Percentiles rank a stretch among this genome's conserved stretches.
phyloP scores from a whole-genome alignment of 805 yeast species.

The Candida koratica region DNA sequence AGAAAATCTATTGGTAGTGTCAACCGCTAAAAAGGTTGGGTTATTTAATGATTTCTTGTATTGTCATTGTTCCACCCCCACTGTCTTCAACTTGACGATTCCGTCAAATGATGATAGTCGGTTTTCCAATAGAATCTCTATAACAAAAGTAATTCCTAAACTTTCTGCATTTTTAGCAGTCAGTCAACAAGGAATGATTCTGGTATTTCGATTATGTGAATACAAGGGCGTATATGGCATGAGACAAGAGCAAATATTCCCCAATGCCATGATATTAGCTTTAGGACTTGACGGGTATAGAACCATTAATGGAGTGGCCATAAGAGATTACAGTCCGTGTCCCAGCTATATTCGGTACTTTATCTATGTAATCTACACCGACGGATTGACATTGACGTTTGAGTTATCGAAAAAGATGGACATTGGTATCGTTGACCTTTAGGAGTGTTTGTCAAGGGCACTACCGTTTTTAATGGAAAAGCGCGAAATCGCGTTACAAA shows the following conservation, averaged over 20 bases:
- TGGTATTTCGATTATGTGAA: constrained; percentile 35
- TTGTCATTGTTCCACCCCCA: constrained; percentile 45
- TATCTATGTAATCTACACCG: constrained; percentile 32
- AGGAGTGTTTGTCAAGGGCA: neutral
- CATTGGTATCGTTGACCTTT: neutral
- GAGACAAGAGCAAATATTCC: constrained; percentile 42
- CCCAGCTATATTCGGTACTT: constrained; percentile 22
- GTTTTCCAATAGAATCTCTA: constrained; percentile 34
- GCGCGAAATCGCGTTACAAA: constrained; percentile 4
- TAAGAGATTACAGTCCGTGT: constrained; percentile 22
- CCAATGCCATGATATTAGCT: constrained; percentile 28
- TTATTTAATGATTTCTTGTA: constrained; percentile 45
- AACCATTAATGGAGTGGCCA: constrained; percentile 31
- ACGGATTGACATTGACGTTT: constrained; percentile 27
- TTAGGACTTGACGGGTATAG: constrained; percentile 27
- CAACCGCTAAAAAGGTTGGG: constrained; percentile 44
- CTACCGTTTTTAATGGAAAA: neutral
- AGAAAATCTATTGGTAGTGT: constrained; percentile 26
- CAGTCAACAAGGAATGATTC: constrained; percentile 35
- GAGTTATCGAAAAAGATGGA: constrained; percentile 14
- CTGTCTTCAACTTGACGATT: constrained; percentile 34
- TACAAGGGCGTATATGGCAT: constrained; percentile 36
- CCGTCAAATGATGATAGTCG: constrained; percentile 35
- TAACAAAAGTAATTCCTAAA: constrained; percentile 33
- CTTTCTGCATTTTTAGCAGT: constrained; percentile 33